Percentiles rank a stretch among this genome's conserved stretches.
Evolutionary conservation across 2,329 filamentous ascomycete genomes (phyloP).

Genomic region (Calonectria crousiana): DNA sequence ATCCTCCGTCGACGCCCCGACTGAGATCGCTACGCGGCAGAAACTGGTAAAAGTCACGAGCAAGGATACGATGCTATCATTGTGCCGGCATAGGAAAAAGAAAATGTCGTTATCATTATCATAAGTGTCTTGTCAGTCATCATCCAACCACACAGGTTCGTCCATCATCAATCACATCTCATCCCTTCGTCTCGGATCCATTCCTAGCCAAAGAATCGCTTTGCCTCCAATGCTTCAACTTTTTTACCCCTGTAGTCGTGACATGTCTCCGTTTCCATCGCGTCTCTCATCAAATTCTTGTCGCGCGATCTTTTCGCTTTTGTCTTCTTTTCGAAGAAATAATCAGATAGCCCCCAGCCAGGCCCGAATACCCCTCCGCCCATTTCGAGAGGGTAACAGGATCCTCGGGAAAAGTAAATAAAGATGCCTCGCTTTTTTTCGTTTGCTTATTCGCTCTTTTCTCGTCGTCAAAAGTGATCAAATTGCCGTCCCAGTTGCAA

Average conservation of each 20-base stretch:
- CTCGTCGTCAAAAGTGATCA: constrained; percentile 10
- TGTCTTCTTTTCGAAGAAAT: constrained; percentile 9
- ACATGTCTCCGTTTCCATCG: constrained; percentile 3
- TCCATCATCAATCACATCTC: constrained; percentile 33
- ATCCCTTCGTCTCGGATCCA: constrained; percentile 28
- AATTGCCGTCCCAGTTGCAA: constrained; percentile 10
- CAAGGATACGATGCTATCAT: background rate
- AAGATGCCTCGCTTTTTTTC: constrained; percentile 23
- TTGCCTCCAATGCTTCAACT: constrained; percentile 37
- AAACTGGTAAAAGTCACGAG: background rate
- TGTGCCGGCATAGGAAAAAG: constrained; percentile 22
- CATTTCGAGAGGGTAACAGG: background rate
- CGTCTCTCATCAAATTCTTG: constrained; percentile 14
- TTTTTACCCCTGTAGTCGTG: constrained; percentile 26
- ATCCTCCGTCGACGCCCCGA: background rate
- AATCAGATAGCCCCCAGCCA: constrained; percentile 8
- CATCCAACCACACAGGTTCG: constrained; percentile 29
- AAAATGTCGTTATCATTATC: constrained; percentile 44
- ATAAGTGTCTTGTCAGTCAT: constrained; percentile 42
- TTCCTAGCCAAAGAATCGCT: constrained; percentile 34
- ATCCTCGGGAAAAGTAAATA: constrained; percentile 12
- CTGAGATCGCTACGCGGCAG: background rate
- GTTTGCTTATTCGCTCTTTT: constrained; percentile 13
- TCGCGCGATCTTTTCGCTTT: constrained; percentile 11
- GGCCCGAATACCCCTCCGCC: background rate